phyloP scores from a whole-genome alignment of 2,329 filamentous ascomycete genomes.

The Pleomassaria siparia region DNA sequence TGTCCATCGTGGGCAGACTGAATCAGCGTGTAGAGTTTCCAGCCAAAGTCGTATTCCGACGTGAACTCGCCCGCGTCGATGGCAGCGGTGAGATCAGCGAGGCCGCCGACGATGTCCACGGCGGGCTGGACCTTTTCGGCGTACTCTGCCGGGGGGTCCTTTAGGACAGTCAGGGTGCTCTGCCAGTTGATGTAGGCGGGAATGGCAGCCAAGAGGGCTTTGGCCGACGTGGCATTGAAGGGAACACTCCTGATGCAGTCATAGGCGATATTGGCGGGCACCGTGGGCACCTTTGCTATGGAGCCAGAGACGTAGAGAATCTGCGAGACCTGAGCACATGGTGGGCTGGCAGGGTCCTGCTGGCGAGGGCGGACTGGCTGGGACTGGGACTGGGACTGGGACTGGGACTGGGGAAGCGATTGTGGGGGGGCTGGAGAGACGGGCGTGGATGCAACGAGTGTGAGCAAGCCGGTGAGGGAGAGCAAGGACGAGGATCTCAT shows the following conservation, averaged over 20 bases:
- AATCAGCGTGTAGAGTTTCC: slow-evolving; percentile 57
- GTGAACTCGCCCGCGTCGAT: slow-evolving; percentile 40
- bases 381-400: neutral
- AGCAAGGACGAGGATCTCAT: slow-evolving; percentile 27
- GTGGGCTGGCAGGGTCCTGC: slow-evolving; percentile 19
- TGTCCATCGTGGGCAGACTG: slow-evolving; percentile 66
- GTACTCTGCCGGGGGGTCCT: slow-evolving; percentile 50
- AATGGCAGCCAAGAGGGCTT: slow-evolving; percentile 42
- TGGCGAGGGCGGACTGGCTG: slow-evolving; percentile 20
- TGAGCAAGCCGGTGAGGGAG: slow-evolving; percentile 24
- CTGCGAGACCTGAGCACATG: slow-evolving; percentile 37
- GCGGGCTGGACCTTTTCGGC: slow-evolving; percentile 48
- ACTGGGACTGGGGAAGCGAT: slow-evolving; percentile 5
- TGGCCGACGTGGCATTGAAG: slow-evolving; percentile 46
- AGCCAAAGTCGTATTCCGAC: slow-evolving; percentile 50
- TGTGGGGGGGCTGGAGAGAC: slow-evolving; percentile 19
- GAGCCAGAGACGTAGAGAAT: slow-evolving; percentile 24
- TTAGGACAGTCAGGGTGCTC: slow-evolving; percentile 47
- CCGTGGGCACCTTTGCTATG: slow-evolving; percentile 19
- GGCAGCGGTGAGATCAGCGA: slow-evolving; percentile 43
- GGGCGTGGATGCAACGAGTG: slow-evolving; percentile 27
- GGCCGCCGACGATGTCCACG: slow-evolving; percentile 46
- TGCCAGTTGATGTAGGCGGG: slow-evolving; percentile 51
- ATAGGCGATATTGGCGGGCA: slow-evolving; percentile 48
- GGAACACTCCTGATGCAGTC: slow-evolving; percentile 49